A percentile compares a stretch with the other conserved stretches of the same genome.
phyloP scores from a whole-genome alignment of 2,329 filamentous ascomycete genomes.

The Claviceps monticola region DNA sequence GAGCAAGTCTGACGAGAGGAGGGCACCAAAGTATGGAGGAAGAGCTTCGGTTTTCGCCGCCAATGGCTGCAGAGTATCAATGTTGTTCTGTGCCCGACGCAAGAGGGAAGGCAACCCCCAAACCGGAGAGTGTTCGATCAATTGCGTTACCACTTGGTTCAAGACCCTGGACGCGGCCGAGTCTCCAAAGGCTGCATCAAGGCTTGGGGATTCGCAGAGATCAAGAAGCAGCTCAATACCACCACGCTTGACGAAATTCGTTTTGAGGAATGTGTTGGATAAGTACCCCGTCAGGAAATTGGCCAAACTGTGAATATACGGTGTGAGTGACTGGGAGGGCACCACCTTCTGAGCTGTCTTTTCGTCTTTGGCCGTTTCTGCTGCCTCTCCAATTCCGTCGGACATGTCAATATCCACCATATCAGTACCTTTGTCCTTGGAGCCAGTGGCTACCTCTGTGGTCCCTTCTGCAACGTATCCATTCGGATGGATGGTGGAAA shows the following conservation, averaged over 20 bases:
- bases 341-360: conserved; percentile 9
- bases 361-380: conserved; percentile 4
- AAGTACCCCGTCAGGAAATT: conserved; percentile 67
- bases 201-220: conserved; percentile 66
- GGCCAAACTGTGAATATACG: conserved; percentile 62
- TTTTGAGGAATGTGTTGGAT: conserved; percentile 57
- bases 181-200: conserved; percentile 49
- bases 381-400: conserved; percentile 27
- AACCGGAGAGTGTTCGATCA: conserved; percentile 70
- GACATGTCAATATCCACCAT: conserved; percentile 52
- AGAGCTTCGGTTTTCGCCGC: conserved; percentile 33
- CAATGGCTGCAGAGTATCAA: conserved; percentile 56
- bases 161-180: conserved; percentile 55
- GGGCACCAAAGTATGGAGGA: conserved; percentile 58
- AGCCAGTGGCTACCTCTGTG: conserved; percentile 18
- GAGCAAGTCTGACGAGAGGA: conserved; percentile 35
- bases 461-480: conserved; percentile 18
- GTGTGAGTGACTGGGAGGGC: conserved; percentile 32
- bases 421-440: conserved; percentile 23
- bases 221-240: conserved; percentile 77
- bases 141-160: conserved; percentile 57
- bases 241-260: conserved; percentile 60
- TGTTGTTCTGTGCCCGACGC: conserved; percentile 54
- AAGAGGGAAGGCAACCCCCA: conserved; percentile 72
- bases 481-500: conserved; percentile 38